Base-by-base conservation (phyloP, 805 yeast species). In the Kodamaea kakaduensis region DNA sequence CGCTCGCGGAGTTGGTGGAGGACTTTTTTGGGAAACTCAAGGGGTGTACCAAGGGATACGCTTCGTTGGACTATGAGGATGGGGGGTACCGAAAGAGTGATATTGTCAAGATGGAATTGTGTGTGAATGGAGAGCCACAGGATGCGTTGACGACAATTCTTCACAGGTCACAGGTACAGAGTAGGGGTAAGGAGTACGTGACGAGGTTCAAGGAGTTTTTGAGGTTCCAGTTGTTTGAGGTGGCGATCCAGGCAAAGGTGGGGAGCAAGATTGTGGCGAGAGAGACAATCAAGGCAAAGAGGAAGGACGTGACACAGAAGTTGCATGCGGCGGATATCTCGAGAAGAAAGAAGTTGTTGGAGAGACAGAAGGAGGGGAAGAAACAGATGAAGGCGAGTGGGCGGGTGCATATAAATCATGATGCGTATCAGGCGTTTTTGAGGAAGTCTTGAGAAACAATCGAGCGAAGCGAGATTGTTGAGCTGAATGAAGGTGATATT, bases 21-120 rank as follows among this genome's bases (percentile, higher is more conserved):
- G 96, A 93, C 60, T 90, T 90, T 56, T 89, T 93, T 58, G 97
- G 97, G 2, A 86, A 84, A 54, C 68, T 90, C 40, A 90, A 90
- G 56, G 89, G 96, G 1, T 73, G 78, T 1, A 86, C 97, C 0
- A 77, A 79, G 51, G 98, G 98, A 1, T 90, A 85, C 59, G 97
- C 96, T 0, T 85, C 96, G 0, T 67, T 90, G 35, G 97, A 90
- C 60, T 90, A 90, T 52, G 97, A 93, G 48, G 97, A 90, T 52
- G 79, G 83, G 4, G 98, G 97, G 0, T 90, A 88, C 60, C 71
- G 67, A 45, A 73, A 76, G 21, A 77, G 94, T 1, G 88, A 85
- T 51, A 77, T 90, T 15, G 88, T 85, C 21, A 93, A 90, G 52
- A 63, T 90, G 63, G 97, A 90, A 54, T 68, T 93, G 29, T 67